These are phyloP conservation scores for Boletus hoseneyae DNA, from an alignment of 1,284 basidiomycete genomes.

Conservation along the genomic window DNA sequence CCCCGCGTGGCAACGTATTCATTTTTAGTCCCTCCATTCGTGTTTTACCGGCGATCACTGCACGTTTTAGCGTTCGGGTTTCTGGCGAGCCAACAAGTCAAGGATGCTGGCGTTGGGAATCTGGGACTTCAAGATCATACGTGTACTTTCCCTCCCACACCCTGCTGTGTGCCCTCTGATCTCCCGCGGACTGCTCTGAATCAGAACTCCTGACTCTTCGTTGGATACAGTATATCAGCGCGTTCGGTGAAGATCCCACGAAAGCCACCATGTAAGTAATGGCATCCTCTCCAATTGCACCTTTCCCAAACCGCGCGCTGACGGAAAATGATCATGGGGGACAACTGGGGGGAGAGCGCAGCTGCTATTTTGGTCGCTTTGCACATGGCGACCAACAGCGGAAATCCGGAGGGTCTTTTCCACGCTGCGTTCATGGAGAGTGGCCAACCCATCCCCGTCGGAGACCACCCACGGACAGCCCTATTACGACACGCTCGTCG, in stretches of 20 bases:
- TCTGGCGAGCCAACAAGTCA: conserved; percentile 47
- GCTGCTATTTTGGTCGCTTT: conserved; percentile 33
- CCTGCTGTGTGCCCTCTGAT: too few species aligned
- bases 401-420: conserved; percentile 30
- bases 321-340: background rate
- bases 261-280: conserved; percentile 36
- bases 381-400: conserved; percentile 29
- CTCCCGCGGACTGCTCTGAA: background rate
- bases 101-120: conserved; percentile 50
- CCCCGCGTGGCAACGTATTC: too few species aligned
- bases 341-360: conserved; percentile 33
- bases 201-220: conserved; percentile 41
- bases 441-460: conserved; percentile 21
- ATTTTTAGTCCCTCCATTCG: too few species aligned
- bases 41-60: conserved; percentile 1
- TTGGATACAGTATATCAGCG: conserved; percentile 49
- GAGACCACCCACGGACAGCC: conserved; percentile 22
- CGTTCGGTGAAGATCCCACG: conserved; percentile 47
- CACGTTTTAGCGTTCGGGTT: conserved; percentile 43
- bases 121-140: conserved; percentile 53
- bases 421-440: conserved; percentile 36
- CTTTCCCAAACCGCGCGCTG: background rate
- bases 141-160: conserved; percentile 15
- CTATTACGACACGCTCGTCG: conserved; percentile 26
- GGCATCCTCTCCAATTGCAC: background rate